Conservation (phyloP, 2,329 filamentous ascomycete species). For the Cladophialophora psammophila region DNA sequence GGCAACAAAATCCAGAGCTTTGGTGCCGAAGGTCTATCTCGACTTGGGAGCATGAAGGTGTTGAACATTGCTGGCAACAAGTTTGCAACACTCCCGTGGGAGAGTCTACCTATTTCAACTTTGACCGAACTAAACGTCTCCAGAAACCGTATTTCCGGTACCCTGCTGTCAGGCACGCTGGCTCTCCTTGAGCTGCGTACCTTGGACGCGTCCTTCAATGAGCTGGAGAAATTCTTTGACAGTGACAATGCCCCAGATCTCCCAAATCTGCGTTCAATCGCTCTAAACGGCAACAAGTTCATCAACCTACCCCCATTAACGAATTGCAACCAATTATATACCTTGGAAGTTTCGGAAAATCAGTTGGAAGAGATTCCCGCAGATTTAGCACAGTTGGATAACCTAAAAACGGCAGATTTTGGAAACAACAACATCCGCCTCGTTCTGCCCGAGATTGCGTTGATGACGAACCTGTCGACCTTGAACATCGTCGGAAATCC, state of each 20-base stretch:
- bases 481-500: conserved; percentile 89
- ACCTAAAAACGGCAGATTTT: conserved; percentile 79
- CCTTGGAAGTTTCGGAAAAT: conserved; percentile 82
- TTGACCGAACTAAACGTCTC: conserved; percentile 72
- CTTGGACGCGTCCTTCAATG: conserved; percentile 80
- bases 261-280: conserved; percentile 75
- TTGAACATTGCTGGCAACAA: conserved; percentile 82
- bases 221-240: conserved; percentile 63
- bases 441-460: conserved; percentile 76
- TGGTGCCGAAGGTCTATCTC: conserved; percentile 66
- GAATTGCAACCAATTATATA: conserved; percentile 71
- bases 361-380: conserved; percentile 76
- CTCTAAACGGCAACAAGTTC: conserved; percentile 82
- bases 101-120: conserved; percentile 23
- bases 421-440: conserved; percentile 81
- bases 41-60: conserved; percentile 72
- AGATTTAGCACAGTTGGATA: conserved; percentile 72
- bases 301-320: conserved; percentile 74
- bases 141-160: conserved; percentile 72
- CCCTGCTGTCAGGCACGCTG: conserved; percentile 43
- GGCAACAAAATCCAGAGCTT: conserved; percentile 78
- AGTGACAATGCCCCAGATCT: conserved; percentile 61
- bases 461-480: conserved; percentile 78
- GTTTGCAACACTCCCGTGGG: conserved; percentile 69
- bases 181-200: conserved; percentile 76